Base-by-base conservation (phyloP, 192 early-diverging fungal species). In the Lobulomyces angularis region DNA sequence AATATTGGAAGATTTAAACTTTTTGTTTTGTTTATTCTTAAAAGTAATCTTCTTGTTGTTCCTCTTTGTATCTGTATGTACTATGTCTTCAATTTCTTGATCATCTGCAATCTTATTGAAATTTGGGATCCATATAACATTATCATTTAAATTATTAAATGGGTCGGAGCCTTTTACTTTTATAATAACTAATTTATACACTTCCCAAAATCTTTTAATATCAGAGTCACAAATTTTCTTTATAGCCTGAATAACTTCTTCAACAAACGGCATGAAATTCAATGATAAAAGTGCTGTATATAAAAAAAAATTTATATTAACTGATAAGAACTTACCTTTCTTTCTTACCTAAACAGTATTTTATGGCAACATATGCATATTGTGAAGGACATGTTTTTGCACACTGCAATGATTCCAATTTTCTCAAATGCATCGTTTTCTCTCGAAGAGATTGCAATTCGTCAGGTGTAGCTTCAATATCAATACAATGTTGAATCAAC, bases 191-290 rank as follows among this genome's bases (percentile, higher is more conserved):
- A 14, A 39, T 31, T 61, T 51, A 27, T 46, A 27, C 45, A 58
- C 27, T 33, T 21, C 9, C 48, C 61, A 17, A 9, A 58, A 22
- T 17, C 31, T n/a, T 2, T 66, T 59, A 3, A 64, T 55, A 34
- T 78, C 42, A 14, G 65, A 41, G 14, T 57, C 56, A 1, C 80
- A 62, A 17, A 79, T 54, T 21, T 61, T 58, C 5, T 56, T 55
- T 32, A 88, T 50, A 22, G 71, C 54, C 29, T 64, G 66, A 12
- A 64, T 77, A 9, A 70, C 78, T 45, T 90, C 84, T 6, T 80
- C 51, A 86, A 88, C 93, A 12, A 95, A 47, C 4, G 83, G 76
- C 21, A 73, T 75, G 35, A 96, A 84, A 51, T 88, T 87, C 27
- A 83, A 70, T 8, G 80, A 79, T 25, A 90, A 67, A 27, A 84